Evolutionary conservation across 2,329 filamentous ascomycete species (phyloP), one percentile per base, ranked within the genome.

Genomic region (Talaromyces sp.): DNA sequence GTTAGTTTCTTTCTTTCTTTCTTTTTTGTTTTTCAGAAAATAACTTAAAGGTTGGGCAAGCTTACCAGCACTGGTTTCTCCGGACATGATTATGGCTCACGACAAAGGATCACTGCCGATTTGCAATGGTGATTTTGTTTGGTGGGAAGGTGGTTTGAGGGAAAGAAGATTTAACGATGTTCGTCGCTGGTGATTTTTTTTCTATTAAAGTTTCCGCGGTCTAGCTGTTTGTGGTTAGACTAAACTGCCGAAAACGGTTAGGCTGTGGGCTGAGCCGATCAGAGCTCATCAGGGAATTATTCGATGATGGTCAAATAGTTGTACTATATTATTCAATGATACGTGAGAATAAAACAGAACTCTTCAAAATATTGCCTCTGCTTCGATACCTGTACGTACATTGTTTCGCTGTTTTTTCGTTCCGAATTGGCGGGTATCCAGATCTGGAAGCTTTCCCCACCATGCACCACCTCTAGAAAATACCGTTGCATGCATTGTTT

Each of bases 81-180:
- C 70, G 61, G 71, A 68, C 71, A 73, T 73, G 58, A 57, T 46
- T 46, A 46, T 70, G 72, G 72, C 70, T 74, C 72, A 74, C 71
- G 60, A 67, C 71, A 66, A 68, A 66, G 71, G 71, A 74, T 74
- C 71, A 73, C 71, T 68, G 71, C 71, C 71, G 12, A 29, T 52
- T 52, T 52, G 48, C 48, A 52, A 52, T 46, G 43, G 43, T 19
- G 21, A 31, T 27, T 52, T 52, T 26, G 6, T 17, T 27, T n/a
- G 27, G 10, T 52, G 48, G 48, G 4, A 19, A n/a, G 6, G 48
- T 52, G 12, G 48, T 9, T 50, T 50, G 19, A 50, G 6, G 43
- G 43, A 50, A 50, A 19, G 26, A 38, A 38, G 17, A 5, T 5
- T 26, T 38, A 12, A 4, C n/a, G n/a, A 46, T 9, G 43, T 19